Evolutionary conservation across 495 filamentous ascomycete genomes (phyloP).

Genomic region (Penicillium lagena): DNA sequence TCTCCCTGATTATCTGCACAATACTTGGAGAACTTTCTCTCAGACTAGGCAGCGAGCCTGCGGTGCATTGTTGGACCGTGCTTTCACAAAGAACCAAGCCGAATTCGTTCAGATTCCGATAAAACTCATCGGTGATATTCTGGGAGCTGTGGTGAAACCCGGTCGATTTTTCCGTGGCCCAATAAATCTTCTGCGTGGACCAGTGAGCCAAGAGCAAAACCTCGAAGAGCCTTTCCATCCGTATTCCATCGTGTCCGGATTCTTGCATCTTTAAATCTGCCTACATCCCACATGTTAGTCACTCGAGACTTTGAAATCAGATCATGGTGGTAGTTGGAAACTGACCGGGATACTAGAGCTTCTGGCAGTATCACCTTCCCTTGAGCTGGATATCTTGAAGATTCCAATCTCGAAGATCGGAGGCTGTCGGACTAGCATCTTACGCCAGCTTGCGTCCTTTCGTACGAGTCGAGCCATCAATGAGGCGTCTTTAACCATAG

Average conservation of each 20-base stretch:
- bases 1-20: neutral
- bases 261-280: neutral
- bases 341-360: neutral
- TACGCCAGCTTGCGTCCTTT: conserved; percentile 3
- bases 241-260: conserved; percentile 2
- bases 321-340: neutral
- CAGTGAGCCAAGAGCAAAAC: neutral
- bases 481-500: neutral
- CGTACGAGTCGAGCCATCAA: neutral
- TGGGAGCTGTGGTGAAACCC: neutral
- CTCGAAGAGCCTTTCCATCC: conserved; percentile 9
- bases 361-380: neutral
- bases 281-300: neutral
- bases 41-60: no score
- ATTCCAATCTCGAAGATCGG: neutral
- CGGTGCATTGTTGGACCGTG: neutral
- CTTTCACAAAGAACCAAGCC: conserved; percentile 1
- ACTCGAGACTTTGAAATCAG: neutral
- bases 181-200: neutral
- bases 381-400: neutral
- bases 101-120: neutral
- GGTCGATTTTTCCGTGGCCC: conserved; percentile 2
- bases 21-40: neutral
- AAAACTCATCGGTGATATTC: neutral
- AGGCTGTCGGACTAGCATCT: conserved; percentile 7